Evolutionary conservation across 23 red algal species (phyloP).

Genomic region (Gracilariopsis chorda): DNA sequence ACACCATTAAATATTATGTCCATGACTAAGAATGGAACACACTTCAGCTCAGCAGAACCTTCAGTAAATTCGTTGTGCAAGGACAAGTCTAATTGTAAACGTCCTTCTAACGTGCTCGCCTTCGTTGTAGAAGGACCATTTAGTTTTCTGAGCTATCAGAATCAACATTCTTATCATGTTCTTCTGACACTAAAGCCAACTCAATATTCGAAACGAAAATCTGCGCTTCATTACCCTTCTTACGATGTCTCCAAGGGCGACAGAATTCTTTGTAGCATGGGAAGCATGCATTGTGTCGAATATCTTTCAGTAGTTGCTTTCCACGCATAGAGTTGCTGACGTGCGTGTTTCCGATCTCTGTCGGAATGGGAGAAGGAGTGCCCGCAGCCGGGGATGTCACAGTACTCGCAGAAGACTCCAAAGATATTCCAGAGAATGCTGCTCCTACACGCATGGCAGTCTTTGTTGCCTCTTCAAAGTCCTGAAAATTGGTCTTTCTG

Average conservation of each 20-base stretch:
- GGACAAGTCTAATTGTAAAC: not conserved
- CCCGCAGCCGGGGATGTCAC: too few relatives aligned
- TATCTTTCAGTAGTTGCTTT: conserved; percentile 8
- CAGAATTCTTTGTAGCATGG: conserved; percentile 4
- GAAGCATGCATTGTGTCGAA: conserved; percentile 13
- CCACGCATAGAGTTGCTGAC: too few relatives aligned
- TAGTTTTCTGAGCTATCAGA: conserved; percentile 36
- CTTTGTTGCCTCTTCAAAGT: too few relatives aligned
- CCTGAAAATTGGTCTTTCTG: too few relatives aligned
- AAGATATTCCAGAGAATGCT: too few relatives aligned
- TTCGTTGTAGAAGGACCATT: conserved; percentile 26
- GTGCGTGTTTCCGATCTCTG: too few relatives aligned
- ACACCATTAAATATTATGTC: not conserved
- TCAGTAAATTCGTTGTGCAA: not conserved
- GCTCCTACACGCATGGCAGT: too few relatives aligned
- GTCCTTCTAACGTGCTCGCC: conserved; percentile 30
- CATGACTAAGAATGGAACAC: conserved; percentile 13
- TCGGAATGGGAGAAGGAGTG: too few relatives aligned
- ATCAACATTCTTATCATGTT: not conserved
- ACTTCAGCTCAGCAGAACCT: not conserved
- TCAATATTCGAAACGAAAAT: not conserved
- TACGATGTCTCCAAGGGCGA: conserved; percentile 23
- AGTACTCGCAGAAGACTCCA: too few relatives aligned
- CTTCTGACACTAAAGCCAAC: not conserved
- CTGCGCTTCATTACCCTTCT: not conserved